Evolutionary conservation across 306 rosid species (phyloP).

Genomic region (Lotus japonicus): DNA sequence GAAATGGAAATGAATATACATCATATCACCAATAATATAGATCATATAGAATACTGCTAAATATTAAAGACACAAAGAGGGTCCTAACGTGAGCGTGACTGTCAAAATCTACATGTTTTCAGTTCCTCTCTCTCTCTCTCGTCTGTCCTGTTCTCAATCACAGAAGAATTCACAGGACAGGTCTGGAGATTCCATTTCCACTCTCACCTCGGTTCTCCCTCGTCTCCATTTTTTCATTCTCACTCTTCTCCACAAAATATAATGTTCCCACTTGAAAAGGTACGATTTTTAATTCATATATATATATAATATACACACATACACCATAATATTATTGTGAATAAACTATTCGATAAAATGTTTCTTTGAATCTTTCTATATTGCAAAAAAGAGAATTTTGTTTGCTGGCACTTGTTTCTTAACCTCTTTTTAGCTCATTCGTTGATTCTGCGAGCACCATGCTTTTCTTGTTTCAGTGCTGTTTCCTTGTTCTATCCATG

Average conservation of each 20-base stretch:
- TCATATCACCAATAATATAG: slow-evolving; percentile 5
- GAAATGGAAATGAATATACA: neutral
- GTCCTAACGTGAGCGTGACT: slow-evolving; percentile 71
- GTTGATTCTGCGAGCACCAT: slow-evolving; percentile 26
- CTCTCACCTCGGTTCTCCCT: slow-evolving; percentile 32
- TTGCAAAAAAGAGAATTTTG: neutral
- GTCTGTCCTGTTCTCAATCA: neutral
- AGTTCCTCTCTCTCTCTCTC: slow-evolving; percentile 19
- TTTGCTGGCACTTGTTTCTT: slow-evolving; percentile 12
- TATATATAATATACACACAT: too few relatives aligned
- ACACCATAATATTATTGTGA: neutral
- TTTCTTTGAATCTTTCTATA: neutral
- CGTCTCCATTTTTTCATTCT: slow-evolving; percentile 33
- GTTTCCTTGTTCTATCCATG: neutral
- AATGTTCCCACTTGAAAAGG: slow-evolving; percentile 89
- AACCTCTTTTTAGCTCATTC: neutral
- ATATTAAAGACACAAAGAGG: slow-evolving; percentile 36
- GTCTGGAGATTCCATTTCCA: slow-evolving; percentile 51
- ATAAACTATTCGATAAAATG: neutral
- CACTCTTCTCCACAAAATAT: slow-evolving; percentile 35
- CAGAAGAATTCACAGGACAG: slow-evolving; percentile 10
- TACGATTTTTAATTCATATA: slow-evolving; percentile 14
- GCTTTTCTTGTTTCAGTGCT: neutral
- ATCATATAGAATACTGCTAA: slow-evolving; percentile 24
- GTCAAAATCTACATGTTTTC: slow-evolving; percentile 86